These are phyloP conservation scores for Cynanchum wilfordii DNA, from an alignment of 257 asterid genomes.

Conservation along the genomic window DNA sequence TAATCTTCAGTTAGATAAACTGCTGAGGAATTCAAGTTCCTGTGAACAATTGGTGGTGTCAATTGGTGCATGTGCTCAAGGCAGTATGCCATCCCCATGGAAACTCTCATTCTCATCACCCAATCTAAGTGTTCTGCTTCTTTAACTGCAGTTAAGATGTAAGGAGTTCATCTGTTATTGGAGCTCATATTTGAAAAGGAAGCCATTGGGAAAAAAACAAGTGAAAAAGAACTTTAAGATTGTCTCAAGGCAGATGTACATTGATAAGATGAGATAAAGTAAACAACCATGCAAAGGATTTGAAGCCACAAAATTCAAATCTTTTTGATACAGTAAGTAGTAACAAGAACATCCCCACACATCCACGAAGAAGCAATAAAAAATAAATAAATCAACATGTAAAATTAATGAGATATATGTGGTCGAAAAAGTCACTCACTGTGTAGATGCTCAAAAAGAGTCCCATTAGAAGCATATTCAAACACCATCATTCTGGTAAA, in stretches of 20 bases:
- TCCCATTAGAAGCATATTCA: constrained; percentile 91
- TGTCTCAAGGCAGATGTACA: neutral
- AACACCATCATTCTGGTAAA: constrained; percentile 92
- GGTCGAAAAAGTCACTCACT: constrained; percentile 42
- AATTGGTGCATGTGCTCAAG: constrained; percentile 74
- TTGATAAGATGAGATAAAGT: neutral
- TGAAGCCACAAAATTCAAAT: neutral
- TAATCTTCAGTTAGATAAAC: constrained; percentile 72
- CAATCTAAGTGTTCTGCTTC: constrained; percentile 90
- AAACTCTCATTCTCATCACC: constrained; percentile 65
- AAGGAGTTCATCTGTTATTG: constrained; percentile 12
- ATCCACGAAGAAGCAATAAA: neutral
- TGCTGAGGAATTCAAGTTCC: constrained; percentile 57
- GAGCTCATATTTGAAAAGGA: neutral
- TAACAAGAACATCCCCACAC: too few relatives aligned
- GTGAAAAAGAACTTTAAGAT: neutral
- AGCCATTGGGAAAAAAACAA: neutral
- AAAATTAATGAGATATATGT: neutral
- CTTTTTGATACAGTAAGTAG: neutral
- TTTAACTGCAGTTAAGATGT: constrained; percentile 41
- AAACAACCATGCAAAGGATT: constrained; percentile 2
- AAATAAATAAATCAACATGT: neutral
- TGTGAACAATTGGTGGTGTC: constrained; percentile 54
- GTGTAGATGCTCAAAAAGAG: constrained; percentile 88
- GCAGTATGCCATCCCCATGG: constrained; percentile 90